Evolutionary conservation across 306 rosid species (phyloP).

Genomic region (Dicorynia guianensis): DNA sequence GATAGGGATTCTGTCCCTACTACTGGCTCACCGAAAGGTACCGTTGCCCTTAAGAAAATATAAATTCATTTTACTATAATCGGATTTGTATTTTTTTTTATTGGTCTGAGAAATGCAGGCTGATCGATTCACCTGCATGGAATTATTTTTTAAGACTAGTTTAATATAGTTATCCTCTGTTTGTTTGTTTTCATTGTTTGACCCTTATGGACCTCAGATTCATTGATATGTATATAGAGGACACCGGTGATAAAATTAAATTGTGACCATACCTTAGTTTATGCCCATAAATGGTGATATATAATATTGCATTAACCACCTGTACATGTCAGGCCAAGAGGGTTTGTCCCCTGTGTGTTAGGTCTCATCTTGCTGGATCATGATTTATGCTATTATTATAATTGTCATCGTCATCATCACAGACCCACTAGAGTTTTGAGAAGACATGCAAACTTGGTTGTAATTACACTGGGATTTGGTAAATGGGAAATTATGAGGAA

Average conservation of each 20-base stretch:
- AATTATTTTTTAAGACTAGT: constrained; percentile 21
- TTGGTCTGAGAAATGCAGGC: neutral
- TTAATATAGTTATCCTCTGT: constrained; percentile 16
- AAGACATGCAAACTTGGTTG: constrained; percentile 29
- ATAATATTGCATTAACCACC: constrained; percentile 52
- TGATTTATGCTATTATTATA: constrained; percentile 28
- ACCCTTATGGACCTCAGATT: constrained; percentile 23
- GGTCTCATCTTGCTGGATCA: constrained; percentile 34
- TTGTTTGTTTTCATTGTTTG: constrained; percentile 37
- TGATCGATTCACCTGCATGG: constrained; percentile 4
- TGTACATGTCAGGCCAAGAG: constrained; percentile 51
- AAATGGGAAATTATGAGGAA: neutral
- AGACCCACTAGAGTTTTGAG: no score
- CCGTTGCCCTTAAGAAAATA: neutral
- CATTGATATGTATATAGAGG: neutral
- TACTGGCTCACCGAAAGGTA: constrained; percentile 74
- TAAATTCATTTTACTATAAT: no score
- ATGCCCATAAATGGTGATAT: constrained; percentile 31
- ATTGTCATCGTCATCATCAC: neutral
- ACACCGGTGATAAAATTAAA: constrained; percentile 40
- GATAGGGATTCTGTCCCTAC: constrained; percentile 58
- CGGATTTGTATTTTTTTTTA: no score
- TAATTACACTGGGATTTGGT: constrained; percentile 29
- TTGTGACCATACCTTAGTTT: constrained; percentile 44
- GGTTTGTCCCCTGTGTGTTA: constrained; percentile 42